Percentiles rank a stretch among this genome's conserved stretches.
These are phyloP conservation scores for Sicyos edulis DNA, from an alignment of 306 rosid genomes.

Conservation along the genomic window DNA sequence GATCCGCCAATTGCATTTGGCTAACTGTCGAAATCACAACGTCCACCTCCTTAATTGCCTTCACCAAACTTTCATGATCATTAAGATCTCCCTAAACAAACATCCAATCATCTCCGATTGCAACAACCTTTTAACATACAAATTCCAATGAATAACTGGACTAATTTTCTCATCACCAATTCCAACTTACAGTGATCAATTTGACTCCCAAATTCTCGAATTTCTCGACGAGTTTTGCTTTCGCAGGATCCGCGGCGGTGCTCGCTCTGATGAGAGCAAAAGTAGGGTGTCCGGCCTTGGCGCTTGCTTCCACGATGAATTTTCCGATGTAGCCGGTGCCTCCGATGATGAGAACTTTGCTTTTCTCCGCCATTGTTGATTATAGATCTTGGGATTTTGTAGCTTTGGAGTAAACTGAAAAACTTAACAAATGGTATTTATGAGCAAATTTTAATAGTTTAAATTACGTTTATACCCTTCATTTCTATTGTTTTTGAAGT, in stretches of 20 bases:
- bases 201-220: conserved; percentile 55
- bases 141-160: background rate
- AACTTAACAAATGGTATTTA: background rate
- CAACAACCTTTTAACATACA: background rate
- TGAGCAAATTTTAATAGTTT: background rate
- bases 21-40: conserved; percentile 85
- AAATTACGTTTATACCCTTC: background rate
- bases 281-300: conserved; percentile 67
- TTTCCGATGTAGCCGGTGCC: conserved; percentile 91
- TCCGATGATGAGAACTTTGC: conserved; percentile 81
- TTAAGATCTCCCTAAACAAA: conserved; percentile 60
- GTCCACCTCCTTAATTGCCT: conserved; percentile 67
- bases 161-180: background rate
- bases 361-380: conserved; percentile 52
- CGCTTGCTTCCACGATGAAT: no score
- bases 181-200: conserved; percentile 40
- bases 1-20: conserved; percentile 49
- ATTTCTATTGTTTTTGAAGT: no score
- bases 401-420: no score
- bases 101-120: background rate
- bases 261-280: conserved; percentile 64
- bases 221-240: conserved; percentile 42
- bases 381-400: background rate
- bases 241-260: conserved; percentile 52
- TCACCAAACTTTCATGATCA: conserved; percentile 67